These are phyloP conservation scores for Rubroshorea leprosula DNA, from an alignment of 345 rosid species.

Conservation along the genomic window DNA sequence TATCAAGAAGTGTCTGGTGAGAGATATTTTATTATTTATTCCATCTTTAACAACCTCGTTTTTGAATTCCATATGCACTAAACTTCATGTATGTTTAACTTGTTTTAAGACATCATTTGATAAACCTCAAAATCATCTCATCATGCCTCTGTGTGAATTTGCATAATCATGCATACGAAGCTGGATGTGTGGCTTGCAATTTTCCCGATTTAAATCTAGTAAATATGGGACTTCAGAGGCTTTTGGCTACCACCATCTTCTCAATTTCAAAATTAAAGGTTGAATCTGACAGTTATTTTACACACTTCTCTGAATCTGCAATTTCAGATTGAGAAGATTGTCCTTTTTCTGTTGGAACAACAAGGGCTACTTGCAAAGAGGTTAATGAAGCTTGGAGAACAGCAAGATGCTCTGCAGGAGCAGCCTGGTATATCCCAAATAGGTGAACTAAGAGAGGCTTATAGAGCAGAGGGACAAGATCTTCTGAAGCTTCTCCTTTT, in stretches of 20 bases:
- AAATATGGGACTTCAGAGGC: no score
- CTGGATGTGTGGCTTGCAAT: no score
- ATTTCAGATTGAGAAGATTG: slow-evolving; percentile 90
- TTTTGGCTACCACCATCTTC: no score
- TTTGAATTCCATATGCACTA: not conserved
- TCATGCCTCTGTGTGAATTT: no score
- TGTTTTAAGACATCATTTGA: not conserved
- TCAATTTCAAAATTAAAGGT: no score
- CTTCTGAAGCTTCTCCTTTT: slow-evolving; percentile 77
- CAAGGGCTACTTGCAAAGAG: slow-evolving; percentile 83
- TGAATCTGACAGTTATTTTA: no score
- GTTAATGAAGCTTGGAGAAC: slow-evolving; percentile 56
- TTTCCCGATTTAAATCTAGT: no score
- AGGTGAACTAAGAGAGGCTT: slow-evolving; percentile 63
- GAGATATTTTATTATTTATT: not conserved
- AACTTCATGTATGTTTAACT: not conserved
- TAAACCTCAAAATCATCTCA: no score
- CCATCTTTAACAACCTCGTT: not conserved
- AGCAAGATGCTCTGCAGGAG: slow-evolving; percentile 56
- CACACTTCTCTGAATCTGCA: slow-evolving; percentile 2
- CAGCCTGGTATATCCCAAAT: slow-evolving; percentile 63
- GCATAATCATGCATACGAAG: no score
- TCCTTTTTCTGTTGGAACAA: slow-evolving; percentile 92
- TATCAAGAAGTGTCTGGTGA: not conserved
- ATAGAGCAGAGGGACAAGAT: slow-evolving; percentile 70